Percentiles rank a stretch among this genome's conserved stretches.
These are phyloP conservation scores for Cucurbita pepo DNA, from an alignment of 306 rosid genomes.

Conservation along the genomic window DNA sequence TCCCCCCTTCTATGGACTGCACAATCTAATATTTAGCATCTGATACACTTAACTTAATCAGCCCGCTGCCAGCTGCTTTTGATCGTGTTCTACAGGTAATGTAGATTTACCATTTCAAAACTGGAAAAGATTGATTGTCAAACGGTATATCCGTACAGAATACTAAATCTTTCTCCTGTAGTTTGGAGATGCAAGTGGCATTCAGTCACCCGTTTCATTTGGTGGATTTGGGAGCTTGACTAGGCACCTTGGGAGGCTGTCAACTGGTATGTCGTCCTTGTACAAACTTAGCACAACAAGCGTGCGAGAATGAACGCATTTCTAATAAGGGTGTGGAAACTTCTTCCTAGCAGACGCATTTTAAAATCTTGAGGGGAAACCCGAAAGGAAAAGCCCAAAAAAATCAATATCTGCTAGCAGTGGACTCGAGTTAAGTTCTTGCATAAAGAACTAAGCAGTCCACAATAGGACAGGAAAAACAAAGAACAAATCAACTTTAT, in stretches of 20 bases:
- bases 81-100: slow-evolving; percentile 73
- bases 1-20: background rate
- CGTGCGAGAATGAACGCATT: too few relatives aligned
- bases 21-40: background rate
- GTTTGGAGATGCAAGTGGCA: slow-evolving; percentile 97
- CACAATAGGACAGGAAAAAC: background rate
- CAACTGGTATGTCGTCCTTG: slow-evolving; percentile 29
- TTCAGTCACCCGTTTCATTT: slow-evolving; percentile 87
- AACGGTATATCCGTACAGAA: background rate
- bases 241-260: slow-evolving; percentile 80
- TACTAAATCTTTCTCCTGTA: slow-evolving; percentile 16
- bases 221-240: slow-evolving; percentile 95
- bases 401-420: too few relatives aligned
- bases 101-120: slow-evolving; percentile 9
- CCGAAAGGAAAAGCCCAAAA: too few relatives aligned
- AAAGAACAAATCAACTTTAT: background rate
- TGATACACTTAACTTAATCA: slow-evolving; percentile 24
- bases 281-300: background rate
- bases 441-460: too few relatives aligned
- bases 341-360: too few relatives aligned
- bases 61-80: slow-evolving; percentile 82
- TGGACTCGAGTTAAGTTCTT: too few relatives aligned
- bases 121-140: background rate
- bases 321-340: too few relatives aligned
- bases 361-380: too few relatives aligned